A percentile compares a stretch with the other conserved stretches of the same genome.
phyloP scores from a whole-genome alignment of 2,329 filamentous ascomycete species.

The Cladosporium oxysporum region DNA sequence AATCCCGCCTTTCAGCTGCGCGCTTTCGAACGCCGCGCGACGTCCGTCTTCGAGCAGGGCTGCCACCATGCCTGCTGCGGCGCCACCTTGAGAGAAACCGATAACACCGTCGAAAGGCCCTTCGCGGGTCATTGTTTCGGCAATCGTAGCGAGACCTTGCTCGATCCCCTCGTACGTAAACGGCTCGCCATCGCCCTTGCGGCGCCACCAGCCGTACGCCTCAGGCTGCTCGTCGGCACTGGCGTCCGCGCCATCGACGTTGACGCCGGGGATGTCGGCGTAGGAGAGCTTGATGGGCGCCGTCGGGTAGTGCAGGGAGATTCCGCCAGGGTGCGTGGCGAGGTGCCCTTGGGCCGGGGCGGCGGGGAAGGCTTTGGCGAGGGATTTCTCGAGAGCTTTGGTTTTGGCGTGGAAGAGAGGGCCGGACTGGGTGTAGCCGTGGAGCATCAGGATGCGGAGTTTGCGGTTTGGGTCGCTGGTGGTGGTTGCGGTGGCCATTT shows the following conservation, averaged over 20 bases:
- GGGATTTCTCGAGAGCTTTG: conserved; percentile 78
- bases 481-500: conserved; percentile 19
- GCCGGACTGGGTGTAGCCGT: conserved; percentile 88
- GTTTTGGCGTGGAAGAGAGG: conserved; percentile 84
- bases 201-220: conserved; percentile 71
- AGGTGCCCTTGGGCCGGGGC: conserved; percentile 52
- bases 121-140: conserved; percentile 60
- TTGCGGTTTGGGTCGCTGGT: conserved; percentile 22
- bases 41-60: conserved; percentile 64
- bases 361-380: conserved; percentile 70
- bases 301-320: conserved; percentile 50
- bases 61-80: conserved; percentile 70
- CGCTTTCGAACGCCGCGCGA: conserved; percentile 51
- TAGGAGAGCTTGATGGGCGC: conserved; percentile 46
- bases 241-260: conserved; percentile 50
- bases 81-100: conserved; percentile 81
- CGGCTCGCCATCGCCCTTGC: conserved; percentile 62
- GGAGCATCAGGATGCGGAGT: conserved; percentile 53
- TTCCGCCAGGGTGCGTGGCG: conserved; percentile 39
- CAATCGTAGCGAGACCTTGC: conserved; percentile 66
- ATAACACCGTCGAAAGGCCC: conserved; percentile 75
- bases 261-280: conserved; percentile 55
- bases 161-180: conserved; percentile 66
- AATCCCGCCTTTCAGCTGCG: conserved; percentile 47
- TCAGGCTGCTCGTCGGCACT: conserved; percentile 48